Evolutionary conservation across 2,329 filamentous ascomycete genomes (phyloP).

Genomic region (Basipetospora chlamydospora): DNA sequence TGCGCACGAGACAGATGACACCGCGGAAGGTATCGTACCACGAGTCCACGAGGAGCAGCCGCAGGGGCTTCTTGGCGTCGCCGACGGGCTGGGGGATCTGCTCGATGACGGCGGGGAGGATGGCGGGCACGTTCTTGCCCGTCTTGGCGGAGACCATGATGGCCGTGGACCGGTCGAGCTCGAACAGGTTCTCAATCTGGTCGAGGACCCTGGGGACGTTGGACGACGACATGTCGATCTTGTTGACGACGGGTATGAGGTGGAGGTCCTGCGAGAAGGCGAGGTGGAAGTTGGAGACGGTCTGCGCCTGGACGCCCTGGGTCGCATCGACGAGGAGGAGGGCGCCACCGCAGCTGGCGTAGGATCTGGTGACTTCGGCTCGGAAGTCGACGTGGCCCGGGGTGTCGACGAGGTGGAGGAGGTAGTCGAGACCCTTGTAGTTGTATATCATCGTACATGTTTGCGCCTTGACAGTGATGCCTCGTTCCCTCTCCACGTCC

Average conservation of each 20-base stretch:
- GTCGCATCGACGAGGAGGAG: slow-evolving; percentile 88
- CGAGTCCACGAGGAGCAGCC: slow-evolving; percentile 83
- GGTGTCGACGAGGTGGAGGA: slow-evolving; percentile 90
- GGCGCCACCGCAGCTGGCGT: slow-evolving; percentile 89
- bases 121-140: slow-evolving; percentile 68
- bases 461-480: slow-evolving; percentile 97
- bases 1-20: slow-evolving; percentile 75
- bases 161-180: slow-evolving; percentile 62
- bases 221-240: slow-evolving; percentile 82
- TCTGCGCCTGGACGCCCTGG: slow-evolving; percentile 94
- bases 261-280: slow-evolving; percentile 83
- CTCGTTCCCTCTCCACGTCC: slow-evolving; percentile 88
- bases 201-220: slow-evolving; percentile 75
- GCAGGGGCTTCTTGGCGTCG: slow-evolving; percentile 53
- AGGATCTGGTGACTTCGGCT: slow-evolving; percentile 88
- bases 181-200: slow-evolving; percentile 77
- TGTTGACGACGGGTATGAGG: slow-evolving; percentile 88
- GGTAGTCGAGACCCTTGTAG: slow-evolving; percentile 71
- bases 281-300: slow-evolving; percentile 95
- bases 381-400: slow-evolving; percentile 96
- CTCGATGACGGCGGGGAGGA: slow-evolving; percentile 76
- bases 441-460: slow-evolving; percentile 97
- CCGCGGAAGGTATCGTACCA: slow-evolving; percentile 98
- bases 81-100: slow-evolving; percentile 70
- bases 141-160: slow-evolving; percentile 81